A percentile compares a stretch with the other conserved stretches of the same genome.
phyloP scores from a whole-genome alignment of 306 rosid genomes.

The Vigna reflexopilosa region DNA sequence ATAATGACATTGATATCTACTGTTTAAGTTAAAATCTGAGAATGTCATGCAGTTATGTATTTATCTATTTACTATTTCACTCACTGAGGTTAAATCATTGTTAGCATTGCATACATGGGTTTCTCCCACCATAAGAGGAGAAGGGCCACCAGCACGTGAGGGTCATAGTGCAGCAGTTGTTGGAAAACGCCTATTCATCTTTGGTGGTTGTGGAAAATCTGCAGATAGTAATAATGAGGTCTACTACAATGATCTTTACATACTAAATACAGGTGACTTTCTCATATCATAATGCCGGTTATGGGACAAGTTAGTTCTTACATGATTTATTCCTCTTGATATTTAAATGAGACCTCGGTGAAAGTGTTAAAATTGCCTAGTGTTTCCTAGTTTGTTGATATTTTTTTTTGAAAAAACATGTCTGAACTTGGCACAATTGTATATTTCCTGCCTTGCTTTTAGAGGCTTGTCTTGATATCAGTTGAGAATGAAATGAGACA shows the following conservation, averaged over 20 bases:
- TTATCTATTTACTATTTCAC: conserved; percentile 15
- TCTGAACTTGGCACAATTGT: conserved; percentile 29
- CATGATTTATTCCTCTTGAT: conserved; percentile 17
- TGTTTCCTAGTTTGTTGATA: conserved; percentile 28
- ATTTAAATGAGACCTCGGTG: conserved; percentile 22
- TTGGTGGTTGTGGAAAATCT: conserved; percentile 98
- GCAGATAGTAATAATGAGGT: conserved; percentile 65
- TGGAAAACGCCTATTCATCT: conserved; percentile 81
- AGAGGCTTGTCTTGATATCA: not conserved
- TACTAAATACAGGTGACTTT: conserved; percentile 85
- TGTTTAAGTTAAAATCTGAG: conserved; percentile 13
- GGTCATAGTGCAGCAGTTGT: conserved; percentile 94
- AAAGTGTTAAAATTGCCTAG: not conserved
- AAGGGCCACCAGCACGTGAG: conserved; percentile 95
- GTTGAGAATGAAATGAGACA: conserved; percentile 10
- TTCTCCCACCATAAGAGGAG: conserved; percentile 81
- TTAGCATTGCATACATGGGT: conserved; percentile 84
- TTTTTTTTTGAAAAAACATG: conserved; percentile 8
- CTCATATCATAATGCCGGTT: conserved; percentile 7
- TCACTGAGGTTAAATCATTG: conserved; percentile 40
- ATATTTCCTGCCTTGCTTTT: not conserved
- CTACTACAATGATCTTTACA: conserved; percentile 89
- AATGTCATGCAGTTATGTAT: conserved; percentile 29
- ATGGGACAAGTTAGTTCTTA: conserved; percentile 16
- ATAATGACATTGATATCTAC: conserved; percentile 1